Evolutionary conservation across 202 grass and related monocot genomes (phyloP).

Genomic region (Bolboschoenoplectus hybrid): DNA sequence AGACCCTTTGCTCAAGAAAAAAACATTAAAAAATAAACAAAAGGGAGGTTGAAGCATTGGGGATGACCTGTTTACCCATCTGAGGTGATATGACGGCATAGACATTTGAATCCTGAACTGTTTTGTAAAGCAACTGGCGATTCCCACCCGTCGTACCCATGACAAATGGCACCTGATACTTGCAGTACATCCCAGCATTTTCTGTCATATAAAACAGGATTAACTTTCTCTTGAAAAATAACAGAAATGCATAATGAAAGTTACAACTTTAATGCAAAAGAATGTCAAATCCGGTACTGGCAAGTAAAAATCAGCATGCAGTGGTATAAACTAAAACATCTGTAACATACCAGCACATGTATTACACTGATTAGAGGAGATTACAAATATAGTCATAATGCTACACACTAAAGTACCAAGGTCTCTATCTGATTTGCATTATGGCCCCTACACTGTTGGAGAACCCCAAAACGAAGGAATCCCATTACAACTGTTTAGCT

Average conservation of each 20-base stretch:
- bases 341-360: not conserved
- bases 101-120: conserved; percentile 70
- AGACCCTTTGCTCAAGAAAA: not conserved
- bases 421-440: not conserved
- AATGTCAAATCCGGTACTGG: conserved; percentile 1
- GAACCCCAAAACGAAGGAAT: not conserved
- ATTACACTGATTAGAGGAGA: not conserved
- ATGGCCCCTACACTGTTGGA: not conserved
- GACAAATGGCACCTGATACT: conserved; percentile 81
- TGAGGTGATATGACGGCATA: conserved; percentile 92
- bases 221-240: conserved; percentile 31
- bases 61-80: conserved; percentile 80
- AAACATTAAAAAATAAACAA: not conserved
- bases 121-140: conserved; percentile 58
- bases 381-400: not conserved
- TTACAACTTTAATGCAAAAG: not conserved
- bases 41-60: not conserved
- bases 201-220: conserved; percentile 43
- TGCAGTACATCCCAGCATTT: conserved; percentile 90
- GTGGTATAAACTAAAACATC: not conserved
- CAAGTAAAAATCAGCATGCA: not conserved
- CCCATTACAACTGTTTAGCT: not conserved
- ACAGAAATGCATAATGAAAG: conserved; percentile 27
- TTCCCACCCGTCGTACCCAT: conserved; percentile 92
- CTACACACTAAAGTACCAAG: not conserved